phyloP scores from a whole-genome alignment of 2,329 filamentous ascomycete species.

The Nothophaeocryptopus gaeumannii region DNA sequence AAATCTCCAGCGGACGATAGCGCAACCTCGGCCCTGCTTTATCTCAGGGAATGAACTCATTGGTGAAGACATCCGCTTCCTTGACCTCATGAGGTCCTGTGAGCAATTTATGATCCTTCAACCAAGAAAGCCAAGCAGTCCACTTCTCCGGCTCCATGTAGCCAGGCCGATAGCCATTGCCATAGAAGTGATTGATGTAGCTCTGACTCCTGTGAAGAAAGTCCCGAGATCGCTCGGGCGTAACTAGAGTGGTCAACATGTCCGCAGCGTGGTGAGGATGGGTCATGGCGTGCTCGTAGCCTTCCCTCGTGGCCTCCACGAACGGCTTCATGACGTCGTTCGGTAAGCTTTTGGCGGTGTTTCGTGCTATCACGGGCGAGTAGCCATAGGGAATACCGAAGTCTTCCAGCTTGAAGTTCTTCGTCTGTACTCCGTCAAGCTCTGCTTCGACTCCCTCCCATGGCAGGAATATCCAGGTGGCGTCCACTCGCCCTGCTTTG shows the following conservation, averaged over 20 bases:
- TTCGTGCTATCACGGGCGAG: conserved; percentile 32
- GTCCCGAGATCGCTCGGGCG: conserved; percentile 22
- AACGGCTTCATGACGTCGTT: conserved; percentile 27
- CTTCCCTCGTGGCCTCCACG: conserved; percentile 29
- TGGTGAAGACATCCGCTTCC: conserved; percentile 18
- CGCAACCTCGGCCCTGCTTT: no score
- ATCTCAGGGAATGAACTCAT: conserved; percentile 1
- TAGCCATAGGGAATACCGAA: conserved; percentile 34
- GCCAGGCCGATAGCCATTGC: conserved; percentile 19
- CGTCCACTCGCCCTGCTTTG: conserved; percentile 30
- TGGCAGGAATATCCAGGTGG: conserved; percentile 35
- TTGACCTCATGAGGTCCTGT: conserved; percentile 6
- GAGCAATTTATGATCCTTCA: conserved; percentile 11
- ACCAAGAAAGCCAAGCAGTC: conserved; percentile 17
- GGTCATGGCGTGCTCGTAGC: conserved; percentile 27
- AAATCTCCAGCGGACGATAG: no score
- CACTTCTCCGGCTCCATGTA: conserved; percentile 18
- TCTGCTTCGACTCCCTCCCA: conserved; percentile 36
- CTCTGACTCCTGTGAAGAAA: conserved; percentile 31
- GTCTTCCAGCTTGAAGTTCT: conserved; percentile 27
- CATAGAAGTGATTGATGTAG: conserved; percentile 32
- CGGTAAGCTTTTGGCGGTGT: conserved; percentile 18
- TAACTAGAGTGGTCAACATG: conserved; percentile 17
- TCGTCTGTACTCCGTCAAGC: conserved; percentile 23
- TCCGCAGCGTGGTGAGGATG: conserved; percentile 21